These are phyloP conservation scores for Sugiyamaella smithiae DNA, from an alignment of 805 yeast genomes.

Conservation along the genomic window DNA sequence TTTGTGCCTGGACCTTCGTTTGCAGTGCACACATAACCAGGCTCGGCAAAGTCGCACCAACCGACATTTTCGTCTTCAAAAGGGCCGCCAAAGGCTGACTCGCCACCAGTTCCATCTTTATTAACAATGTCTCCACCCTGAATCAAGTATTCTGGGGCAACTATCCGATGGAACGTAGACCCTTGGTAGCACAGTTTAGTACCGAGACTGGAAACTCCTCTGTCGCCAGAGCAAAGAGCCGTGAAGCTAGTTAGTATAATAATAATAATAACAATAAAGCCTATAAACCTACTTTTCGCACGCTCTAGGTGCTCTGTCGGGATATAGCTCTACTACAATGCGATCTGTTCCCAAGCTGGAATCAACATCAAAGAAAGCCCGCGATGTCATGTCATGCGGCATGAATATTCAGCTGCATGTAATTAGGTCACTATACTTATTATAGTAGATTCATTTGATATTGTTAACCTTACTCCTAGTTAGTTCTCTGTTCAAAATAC, in stretches of 20 bases:
- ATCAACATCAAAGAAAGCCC: constrained; percentile 24
- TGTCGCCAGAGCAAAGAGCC: constrained; percentile 88
- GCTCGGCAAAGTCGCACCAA: constrained; percentile 14
- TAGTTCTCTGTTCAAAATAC: too few species aligned
- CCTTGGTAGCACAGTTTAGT: constrained; percentile 48
- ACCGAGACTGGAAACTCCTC: constrained; percentile 54
- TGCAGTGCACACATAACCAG: constrained; percentile 25
- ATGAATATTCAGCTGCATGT: too few species aligned
- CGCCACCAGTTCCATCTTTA: constrained; percentile 58
- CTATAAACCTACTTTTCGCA: constrained; percentile 21
- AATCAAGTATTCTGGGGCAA: constrained; percentile 90
- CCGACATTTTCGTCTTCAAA: constrained; percentile 26
- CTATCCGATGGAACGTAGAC: constrained; percentile 83
- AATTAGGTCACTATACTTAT: too few species aligned
- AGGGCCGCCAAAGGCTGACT: constrained; percentile 18
- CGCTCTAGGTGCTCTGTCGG: constrained; percentile 23
- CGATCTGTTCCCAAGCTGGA: constrained; percentile 18
- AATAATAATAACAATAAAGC: background rate
- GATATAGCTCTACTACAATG: constrained; percentile 22
- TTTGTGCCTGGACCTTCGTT: constrained; percentile 19
- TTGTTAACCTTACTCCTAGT: too few species aligned
- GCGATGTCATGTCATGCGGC: constrained; percentile 1
- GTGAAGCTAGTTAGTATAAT: constrained; percentile 48
- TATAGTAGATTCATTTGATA: too few species aligned
- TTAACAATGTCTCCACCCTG: constrained; percentile 87